Base-by-base conservation (phyloP, 164 flowering plant species). In the Vitis labrusca region DNA sequence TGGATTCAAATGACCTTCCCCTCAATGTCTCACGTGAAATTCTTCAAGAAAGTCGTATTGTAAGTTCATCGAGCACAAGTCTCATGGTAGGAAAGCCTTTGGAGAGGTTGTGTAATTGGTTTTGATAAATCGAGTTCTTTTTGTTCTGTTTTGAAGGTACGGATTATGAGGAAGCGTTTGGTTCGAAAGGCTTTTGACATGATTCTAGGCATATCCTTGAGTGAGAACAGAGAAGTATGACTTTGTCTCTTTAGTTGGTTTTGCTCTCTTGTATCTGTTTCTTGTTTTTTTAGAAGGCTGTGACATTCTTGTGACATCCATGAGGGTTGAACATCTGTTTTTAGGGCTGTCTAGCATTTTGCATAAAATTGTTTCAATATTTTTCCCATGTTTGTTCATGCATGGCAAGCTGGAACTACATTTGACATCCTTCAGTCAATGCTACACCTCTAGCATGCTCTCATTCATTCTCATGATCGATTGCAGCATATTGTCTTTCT, bases 1-100 rank as follows among this genome's bases (percentile, higher is more conserved):
- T 93, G 50, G 99, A 91, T 72, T 95, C 99, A n/a, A 86, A 87
- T 76, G 98, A 95, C 72, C 95, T 95, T 78, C 99, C 99, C 14
- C 92, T 95, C 68, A 95, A 95, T 79, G 99, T 95, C 17, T 93
- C 99, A 13, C 93, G 99, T 69, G 99, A 95, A 77, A 95, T 95
- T 73, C 98, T 93, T 71, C 98, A 95, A 79, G 99, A 93, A 81
- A 95, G 99, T 58, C 94, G 98, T 13, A 87, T 93, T 81, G 99
- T 95, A 84, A 81, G 99, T 84, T n/a, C 61, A 56, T 52, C 49
- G 7, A 19, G 30, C 10, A 8, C 54, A 17, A 37, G 12, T 68
- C 14, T 54, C 30, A n/a, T 19, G 8, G 5, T 2, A 14, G 19
- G 1, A 8, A n/a, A 1, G 47, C 17, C 69, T 13, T 64, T 27